phyloP scores from a whole-genome alignment of 129 eudicot genomes.

The Tanacetum coccineum region DNA sequence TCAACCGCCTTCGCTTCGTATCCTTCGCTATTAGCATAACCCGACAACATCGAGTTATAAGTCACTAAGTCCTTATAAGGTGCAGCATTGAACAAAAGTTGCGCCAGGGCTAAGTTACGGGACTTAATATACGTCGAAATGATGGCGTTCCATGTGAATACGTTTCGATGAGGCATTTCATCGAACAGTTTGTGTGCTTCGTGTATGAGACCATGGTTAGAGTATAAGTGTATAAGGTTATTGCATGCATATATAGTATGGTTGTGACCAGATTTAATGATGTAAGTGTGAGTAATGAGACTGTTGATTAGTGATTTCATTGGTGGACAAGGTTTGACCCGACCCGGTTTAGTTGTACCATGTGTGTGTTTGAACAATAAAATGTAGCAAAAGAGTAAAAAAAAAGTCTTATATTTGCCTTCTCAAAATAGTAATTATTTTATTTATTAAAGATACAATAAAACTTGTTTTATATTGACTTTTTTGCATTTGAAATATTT shows the following conservation, averaged over 20 bases:
- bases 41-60: constrained; percentile 69
- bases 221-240: constrained; percentile 59
- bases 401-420: too few relatives aligned
- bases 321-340: too few relatives aligned
- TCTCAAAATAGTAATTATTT: too few relatives aligned
- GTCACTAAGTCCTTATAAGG: constrained; percentile 68
- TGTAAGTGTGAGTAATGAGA: constrained; percentile 33
- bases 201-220: constrained; percentile 42
- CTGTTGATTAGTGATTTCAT: too few relatives aligned
- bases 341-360: too few relatives aligned
- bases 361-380: too few relatives aligned
- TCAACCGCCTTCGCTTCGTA: constrained; percentile 46
- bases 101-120: constrained; percentile 42
- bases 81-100: constrained; percentile 44
- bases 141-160: constrained; percentile 85
- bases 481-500: too few relatives aligned
- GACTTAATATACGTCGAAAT: too few relatives aligned
- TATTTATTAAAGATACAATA: too few relatives aligned
- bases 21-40: constrained; percentile 53
- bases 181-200: constrained; percentile 74
- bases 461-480: too few relatives aligned
- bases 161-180: constrained; percentile 84
- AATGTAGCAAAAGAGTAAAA: too few relatives aligned
- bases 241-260: constrained; percentile 39
- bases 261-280: constrained; percentile 52